Percentiles rank a stretch among this genome's conserved stretches.
Conservation (phyloP, 495 filamentous ascomycete species). For the Cetradonia linearis region DNA sequence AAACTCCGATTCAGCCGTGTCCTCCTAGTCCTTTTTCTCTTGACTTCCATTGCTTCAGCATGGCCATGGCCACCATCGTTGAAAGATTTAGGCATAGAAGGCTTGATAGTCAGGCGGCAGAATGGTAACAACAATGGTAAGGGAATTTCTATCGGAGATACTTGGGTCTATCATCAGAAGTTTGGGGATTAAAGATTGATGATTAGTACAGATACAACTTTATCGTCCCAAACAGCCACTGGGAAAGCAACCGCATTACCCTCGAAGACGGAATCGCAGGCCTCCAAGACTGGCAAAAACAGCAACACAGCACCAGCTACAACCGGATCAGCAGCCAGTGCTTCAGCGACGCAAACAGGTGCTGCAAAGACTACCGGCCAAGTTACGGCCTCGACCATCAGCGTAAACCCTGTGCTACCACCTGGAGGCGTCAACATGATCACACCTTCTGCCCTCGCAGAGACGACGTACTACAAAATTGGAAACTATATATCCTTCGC, state of each 20-base stretch:
- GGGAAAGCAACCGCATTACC: constrained; percentile 6
- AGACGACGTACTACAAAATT: constrained; percentile 75
- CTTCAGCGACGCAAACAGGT: constrained; percentile 12
- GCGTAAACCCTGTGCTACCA: constrained; percentile 46
- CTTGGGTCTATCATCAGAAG: neutral
- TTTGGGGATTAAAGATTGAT: neutral
- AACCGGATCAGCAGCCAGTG: constrained; percentile 15
- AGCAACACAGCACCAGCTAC: constrained; percentile 23
- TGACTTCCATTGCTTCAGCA: constrained; percentile 39
- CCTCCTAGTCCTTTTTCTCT: constrained; percentile 32
- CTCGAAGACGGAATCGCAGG: constrained; percentile 21
- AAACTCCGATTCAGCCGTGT: constrained; percentile 13
- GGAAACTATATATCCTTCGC: constrained; percentile 73
- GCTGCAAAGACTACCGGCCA: constrained; percentile 11
- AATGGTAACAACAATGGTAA: constrained; percentile 23
- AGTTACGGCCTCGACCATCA: constrained; percentile 30
- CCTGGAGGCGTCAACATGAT: constrained; percentile 75
- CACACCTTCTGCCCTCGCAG: constrained; percentile 50
- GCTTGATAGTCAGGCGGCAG: constrained; percentile 24
- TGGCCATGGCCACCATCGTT: constrained; percentile 39
- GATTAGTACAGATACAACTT: constrained; percentile 4
- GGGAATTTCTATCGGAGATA: neutral
- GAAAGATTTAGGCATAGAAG: constrained; percentile 17
- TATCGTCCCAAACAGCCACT: constrained; percentile 5
- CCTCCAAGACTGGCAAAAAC: constrained; percentile 24